Evolutionary conservation across 768 basidiomycete species (phyloP).

Genomic region (Thelephora aurantiotincta): DNA sequence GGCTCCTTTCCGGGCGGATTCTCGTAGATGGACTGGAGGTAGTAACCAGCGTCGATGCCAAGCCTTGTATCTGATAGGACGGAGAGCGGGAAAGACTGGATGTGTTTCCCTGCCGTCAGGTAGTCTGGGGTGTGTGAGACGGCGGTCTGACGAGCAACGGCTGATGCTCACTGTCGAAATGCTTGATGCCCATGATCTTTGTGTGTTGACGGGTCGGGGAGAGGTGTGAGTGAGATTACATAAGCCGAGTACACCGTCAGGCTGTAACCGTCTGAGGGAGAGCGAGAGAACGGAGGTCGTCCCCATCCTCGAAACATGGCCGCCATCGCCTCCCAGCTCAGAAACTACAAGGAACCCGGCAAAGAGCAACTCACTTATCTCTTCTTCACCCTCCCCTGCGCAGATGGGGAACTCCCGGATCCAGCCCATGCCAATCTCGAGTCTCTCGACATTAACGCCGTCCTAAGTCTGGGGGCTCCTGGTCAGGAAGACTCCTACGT

Average conservation of each 20-base stretch:
- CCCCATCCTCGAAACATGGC: slow-evolving; percentile 31
- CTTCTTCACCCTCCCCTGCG: slow-evolving; percentile 70
- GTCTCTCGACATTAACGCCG: slow-evolving; percentile 82
- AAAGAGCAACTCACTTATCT: slow-evolving; percentile 75
- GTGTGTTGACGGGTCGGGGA: too few species aligned
- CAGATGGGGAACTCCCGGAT: slow-evolving; percentile 13
- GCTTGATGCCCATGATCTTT: slow-evolving; percentile 33
- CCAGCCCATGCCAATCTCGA: slow-evolving; percentile 22
- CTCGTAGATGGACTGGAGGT: slow-evolving; percentile 68
- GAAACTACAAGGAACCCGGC: slow-evolving; percentile 85
- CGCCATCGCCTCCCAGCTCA: slow-evolving; percentile 75
- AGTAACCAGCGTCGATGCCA: slow-evolving; percentile 92
- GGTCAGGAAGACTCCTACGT: slow-evolving; percentile 91
- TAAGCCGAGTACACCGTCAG: too few species aligned
- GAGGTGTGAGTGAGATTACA: too few species aligned
- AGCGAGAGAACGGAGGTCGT: too few species aligned
- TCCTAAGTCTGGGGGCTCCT: slow-evolving; percentile 62
- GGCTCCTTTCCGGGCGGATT: slow-evolving; percentile 73
- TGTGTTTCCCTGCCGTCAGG: slow-evolving; percentile 77
- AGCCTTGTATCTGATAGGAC: slow-evolving; percentile 84
- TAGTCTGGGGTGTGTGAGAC: slow-evolving; percentile 37
- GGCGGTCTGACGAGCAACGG: not conserved
- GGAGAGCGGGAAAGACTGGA: slow-evolving; percentile 68
- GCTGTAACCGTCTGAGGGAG: too few species aligned
- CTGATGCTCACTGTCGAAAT: slow-evolving; percentile 55